A percentile compares a stretch with the other conserved stretches of the same genome.
These are phyloP conservation scores for Thalassiosira profunda DNA, from an alignment of 108 stramenopile genomes.

Conservation along the genomic window DNA sequence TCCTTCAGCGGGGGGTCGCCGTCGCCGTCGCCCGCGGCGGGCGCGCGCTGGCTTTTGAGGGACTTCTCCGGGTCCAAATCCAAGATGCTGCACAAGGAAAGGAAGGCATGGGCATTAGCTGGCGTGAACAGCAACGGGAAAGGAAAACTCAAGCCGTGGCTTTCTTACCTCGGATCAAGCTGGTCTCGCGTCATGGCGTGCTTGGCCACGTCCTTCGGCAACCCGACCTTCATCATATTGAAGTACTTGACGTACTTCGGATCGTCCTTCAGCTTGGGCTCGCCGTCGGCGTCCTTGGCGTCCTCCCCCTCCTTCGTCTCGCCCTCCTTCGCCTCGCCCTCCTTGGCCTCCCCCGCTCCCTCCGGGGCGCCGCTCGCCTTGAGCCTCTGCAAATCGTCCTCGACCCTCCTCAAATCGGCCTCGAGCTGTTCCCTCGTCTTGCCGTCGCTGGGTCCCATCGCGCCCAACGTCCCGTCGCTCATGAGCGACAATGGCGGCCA, in stretches of 20 bases:
- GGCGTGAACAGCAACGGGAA: not conserved
- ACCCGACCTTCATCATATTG: conserved; percentile 85
- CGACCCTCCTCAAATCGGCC: not conserved
- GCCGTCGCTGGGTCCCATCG: not conserved
- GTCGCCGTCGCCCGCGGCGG: not conserved
- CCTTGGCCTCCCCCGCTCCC: not conserved
- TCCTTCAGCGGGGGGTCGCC: conserved; percentile 59
- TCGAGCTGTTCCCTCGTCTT: not conserved
- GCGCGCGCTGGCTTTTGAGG: conserved; percentile 28
- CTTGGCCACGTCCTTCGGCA: conserved; percentile 80
- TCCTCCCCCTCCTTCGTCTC: not conserved
- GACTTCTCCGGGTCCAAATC: conserved; percentile 63
- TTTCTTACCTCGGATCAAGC: conserved; percentile 55
- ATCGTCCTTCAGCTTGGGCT: conserved; percentile 62
- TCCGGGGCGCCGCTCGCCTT: not conserved
- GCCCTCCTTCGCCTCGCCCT: not conserved
- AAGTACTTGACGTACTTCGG: conserved; percentile 76
- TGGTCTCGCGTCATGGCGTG: conserved; percentile 82
- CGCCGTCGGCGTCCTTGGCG: not conserved
- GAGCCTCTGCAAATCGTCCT: not conserved
- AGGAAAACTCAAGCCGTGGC: not conserved
- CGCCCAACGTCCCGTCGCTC: not conserved
- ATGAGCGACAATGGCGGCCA: conserved; percentile 2
- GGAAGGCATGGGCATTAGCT: not conserved
- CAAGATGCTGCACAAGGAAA: conserved; percentile 29